These are phyloP conservation scores for Cladosporium velox DNA, from an alignment of 2,329 filamentous ascomycete genomes.

Conservation along the genomic window DNA sequence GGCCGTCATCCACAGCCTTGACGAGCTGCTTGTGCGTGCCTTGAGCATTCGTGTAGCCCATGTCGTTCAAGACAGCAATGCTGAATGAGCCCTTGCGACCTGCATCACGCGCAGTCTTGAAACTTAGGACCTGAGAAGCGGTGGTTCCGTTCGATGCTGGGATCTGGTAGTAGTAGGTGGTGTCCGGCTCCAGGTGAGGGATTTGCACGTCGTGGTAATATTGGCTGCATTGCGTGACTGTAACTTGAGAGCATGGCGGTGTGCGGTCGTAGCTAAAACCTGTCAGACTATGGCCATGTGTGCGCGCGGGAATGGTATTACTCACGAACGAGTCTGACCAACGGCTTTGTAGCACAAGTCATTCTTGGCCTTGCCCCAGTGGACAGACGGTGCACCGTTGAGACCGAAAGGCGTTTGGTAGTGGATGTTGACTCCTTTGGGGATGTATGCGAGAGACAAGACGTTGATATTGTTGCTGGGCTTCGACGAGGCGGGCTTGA, in stretches of 20 bases:
- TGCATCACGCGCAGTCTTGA: conserved; percentile 54
- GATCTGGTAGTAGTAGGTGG: conserved; percentile 28
- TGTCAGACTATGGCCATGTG: not conserved
- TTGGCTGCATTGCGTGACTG: conserved; percentile 24
- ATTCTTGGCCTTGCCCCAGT: conserved; percentile 43
- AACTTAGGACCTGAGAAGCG: conserved; percentile 43
- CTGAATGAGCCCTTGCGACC: conserved; percentile 59
- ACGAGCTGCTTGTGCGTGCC: conserved; percentile 44
- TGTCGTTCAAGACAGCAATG: conserved; percentile 56
- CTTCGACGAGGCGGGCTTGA: conserved; percentile 46
- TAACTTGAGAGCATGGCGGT: conserved; percentile 42
- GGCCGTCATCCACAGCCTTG: conserved; percentile 52
- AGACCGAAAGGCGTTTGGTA: conserved; percentile 58
- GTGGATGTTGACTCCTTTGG: conserved; percentile 54
- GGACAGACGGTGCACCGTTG: conserved; percentile 46
- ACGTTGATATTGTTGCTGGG: conserved; percentile 58
- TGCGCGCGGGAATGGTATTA: not conserved
- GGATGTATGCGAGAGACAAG: conserved; percentile 52
- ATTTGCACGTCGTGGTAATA: conserved; percentile 27
- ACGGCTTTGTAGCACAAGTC: conserved; percentile 41
- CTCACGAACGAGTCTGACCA: conserved; percentile 46
- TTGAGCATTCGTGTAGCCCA: conserved; percentile 33
- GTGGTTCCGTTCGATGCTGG: conserved; percentile 19
- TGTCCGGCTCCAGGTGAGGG: conserved; percentile 25
- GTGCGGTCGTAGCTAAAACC: conserved; percentile 51